Percentiles rank a stretch among this genome's conserved stretches.
These are phyloP conservation scores for Musa schizocarpa DNA, from an alignment of 176 grass and related monocot genomes.

Conservation along the genomic window DNA sequence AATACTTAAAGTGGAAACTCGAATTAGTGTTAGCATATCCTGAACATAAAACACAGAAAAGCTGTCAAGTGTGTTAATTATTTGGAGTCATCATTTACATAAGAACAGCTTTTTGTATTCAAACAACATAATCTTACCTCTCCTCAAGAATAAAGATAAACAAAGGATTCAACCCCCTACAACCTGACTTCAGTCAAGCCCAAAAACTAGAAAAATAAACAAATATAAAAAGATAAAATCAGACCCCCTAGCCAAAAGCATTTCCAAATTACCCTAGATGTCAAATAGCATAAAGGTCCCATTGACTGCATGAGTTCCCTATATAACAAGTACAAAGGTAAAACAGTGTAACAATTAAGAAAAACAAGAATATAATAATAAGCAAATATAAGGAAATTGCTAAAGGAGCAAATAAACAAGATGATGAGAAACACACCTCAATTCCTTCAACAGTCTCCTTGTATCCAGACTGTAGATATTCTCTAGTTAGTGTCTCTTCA, in stretches of 20 bases:
- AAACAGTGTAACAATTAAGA: background rate
- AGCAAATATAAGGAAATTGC: background rate
- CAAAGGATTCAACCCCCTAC: background rate
- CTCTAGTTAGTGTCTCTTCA: constrained; percentile 96
- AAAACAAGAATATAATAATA: background rate
- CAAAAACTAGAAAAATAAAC: background rate
- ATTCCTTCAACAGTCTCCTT: constrained; percentile 99
- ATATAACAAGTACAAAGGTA: background rate
- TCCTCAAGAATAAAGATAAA: too few species aligned
- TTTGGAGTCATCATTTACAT: too few species aligned
- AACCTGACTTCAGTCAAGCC: background rate
- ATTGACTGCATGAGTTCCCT: too few species aligned
- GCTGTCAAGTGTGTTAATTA: too few species aligned
- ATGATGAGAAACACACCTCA: constrained; percentile 50
- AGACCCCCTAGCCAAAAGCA: background rate
- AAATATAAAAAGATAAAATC: background rate
- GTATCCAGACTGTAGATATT: constrained; percentile 87
- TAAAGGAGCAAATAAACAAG: background rate
- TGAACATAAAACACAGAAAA: too few species aligned
- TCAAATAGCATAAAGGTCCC: too few species aligned
- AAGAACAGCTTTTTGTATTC: too few species aligned
- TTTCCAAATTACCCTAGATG: background rate
- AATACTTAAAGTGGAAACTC: too few species aligned
- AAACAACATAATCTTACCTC: too few species aligned
- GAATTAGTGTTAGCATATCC: too few species aligned